Evolutionary conservation across 225 moss, liverwort and hornwort genomes (phyloP), one percentile per base, ranked within the genome.

Genomic region (Sphagnum contortum): DNA sequence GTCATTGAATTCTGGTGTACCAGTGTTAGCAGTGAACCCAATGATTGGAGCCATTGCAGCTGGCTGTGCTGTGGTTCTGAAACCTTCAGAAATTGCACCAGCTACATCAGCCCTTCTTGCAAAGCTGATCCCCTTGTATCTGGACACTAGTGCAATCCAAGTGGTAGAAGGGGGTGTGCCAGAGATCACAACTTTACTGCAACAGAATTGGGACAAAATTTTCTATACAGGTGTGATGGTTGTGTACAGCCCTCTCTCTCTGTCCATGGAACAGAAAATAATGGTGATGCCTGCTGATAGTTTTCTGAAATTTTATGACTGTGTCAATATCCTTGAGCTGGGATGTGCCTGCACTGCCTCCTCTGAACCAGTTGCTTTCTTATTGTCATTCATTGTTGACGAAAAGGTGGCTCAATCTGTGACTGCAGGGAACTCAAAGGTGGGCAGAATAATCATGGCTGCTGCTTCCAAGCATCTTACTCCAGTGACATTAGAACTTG

Each of bases 191-290:
- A 73, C 70, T 2, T 69, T 91, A 48, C 75, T 91, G 48, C 77
- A 82, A 54, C 82, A 82, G 63, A 81, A 80, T n/a, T 91, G 89
- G 89, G 91, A 91, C 66, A 88, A 87, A 62, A 84, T 91, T 55
- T 75, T 91, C 55, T 89, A 72, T 69, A 91, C 88, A 59, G 88
- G 89, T 80, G 9, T 11, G 5, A 5, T 9, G 5, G 3, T 48
- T 14, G n/a, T n/a, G 11, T 47, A 8, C 47, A 3, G 66, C 45
- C 29, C 29, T 29, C 29, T 29, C 29, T 29, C 29, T 29, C 0
- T 51, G 57, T 48, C 12, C 59, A 29, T 54, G 10, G 12, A 4
- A 29, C 29, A 29, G 29, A 29, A 29, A 29, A 29, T 1, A 29
- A 29, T 29, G 29, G 29, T 29, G 29, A 29, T 9, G 45, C 50